phyloP scores from a whole-genome alignment of 1,284 basidiomycete genomes.

The Abortiporus biennis region DNA sequence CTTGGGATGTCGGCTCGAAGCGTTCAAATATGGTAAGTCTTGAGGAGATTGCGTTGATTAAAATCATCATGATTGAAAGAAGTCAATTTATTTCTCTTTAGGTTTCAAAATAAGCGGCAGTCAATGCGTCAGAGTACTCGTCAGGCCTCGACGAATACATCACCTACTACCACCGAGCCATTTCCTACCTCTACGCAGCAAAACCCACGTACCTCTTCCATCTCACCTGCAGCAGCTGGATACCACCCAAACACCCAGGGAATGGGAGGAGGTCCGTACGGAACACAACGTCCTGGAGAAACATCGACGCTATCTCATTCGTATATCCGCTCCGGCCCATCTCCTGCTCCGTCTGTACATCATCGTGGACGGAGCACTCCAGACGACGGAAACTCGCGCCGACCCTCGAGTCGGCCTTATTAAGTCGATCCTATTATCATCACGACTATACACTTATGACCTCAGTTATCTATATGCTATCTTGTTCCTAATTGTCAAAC shows the following conservation, averaged over 20 bases:
- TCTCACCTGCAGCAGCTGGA: constrained; percentile 1
- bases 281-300: constrained; percentile 5
- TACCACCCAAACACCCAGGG: constrained; percentile 7
- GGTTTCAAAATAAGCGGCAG: constrained; percentile 84
- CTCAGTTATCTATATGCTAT: neutral
- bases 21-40: constrained; percentile 75
- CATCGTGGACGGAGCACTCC: constrained; percentile 3
- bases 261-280: constrained; percentile 9
- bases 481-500: neutral
- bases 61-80: neutral
- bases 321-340: constrained; percentile 9
- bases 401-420: constrained; percentile 5
- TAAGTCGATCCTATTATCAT: neutral
- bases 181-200: constrained; percentile 12
- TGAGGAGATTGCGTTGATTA: constrained; percentile 2
- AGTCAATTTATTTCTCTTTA: constrained; percentile 20
- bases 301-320: neutral
- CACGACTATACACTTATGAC: neutral
- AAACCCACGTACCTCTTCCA: constrained; percentile 7
- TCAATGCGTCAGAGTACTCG: constrained; percentile 72
- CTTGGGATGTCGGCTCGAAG: constrained; percentile 79
- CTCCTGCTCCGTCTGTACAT: constrained; percentile 10
- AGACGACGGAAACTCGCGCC: neutral
- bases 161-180: constrained; percentile 11
- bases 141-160: constrained; percentile 41